Base-by-base conservation (phyloP, 805 yeast genomes). In the Starmerella apicola region DNA sequence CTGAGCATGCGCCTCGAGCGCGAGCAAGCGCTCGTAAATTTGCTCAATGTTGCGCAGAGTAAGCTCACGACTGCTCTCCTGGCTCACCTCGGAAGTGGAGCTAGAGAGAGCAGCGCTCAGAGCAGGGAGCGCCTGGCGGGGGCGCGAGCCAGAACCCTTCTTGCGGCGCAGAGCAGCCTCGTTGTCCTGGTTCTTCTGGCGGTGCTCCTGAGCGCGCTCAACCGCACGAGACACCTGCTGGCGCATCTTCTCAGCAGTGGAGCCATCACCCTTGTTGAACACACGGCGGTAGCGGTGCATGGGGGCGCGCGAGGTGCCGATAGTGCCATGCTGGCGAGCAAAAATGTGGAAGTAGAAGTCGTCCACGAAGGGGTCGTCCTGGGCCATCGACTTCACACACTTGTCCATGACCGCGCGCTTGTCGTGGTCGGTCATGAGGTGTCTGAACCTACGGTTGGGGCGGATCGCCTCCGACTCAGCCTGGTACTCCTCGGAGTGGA, bases 221-320 rank as follows among this genome's bases (percentile, higher is more conserved):
- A 88, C 96, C 13, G 97, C 97, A 54, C 81, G 83, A 56, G 85
- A 93, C 38, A 88, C 95, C 65, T 88, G 97, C 59, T 85, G 95
- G 64, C 88, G 96, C 95, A 91, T 83, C 68, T 40, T 40, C 15
- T 37, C 96, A 78, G 66, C 83, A 47, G 29, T 59, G 41, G 39
- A 52, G 52, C 46, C 51, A 27, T 28, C 64, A 51, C 34, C 62
- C 52, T 41, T 82, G 66, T 61, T 91, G 74, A 61, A 83, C 94
- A 38, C 95, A 94, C 43, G 94, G 78, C 58, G 81, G 93, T 54
- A 46, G 44, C 36, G 45, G 20, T 24, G 22, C 25, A 33, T 41
- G 32, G 33, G 38, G 26, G 42, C 30, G 32, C 32, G 27, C 17
- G 15, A 28, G 25, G 25, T 13, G 16, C 28, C 37, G 20, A 38